Evolutionary conservation across 164 flowering plant species (phyloP), one percentile per base, ranked within the genome.

Genomic region (Litsea cubeba): DNA sequence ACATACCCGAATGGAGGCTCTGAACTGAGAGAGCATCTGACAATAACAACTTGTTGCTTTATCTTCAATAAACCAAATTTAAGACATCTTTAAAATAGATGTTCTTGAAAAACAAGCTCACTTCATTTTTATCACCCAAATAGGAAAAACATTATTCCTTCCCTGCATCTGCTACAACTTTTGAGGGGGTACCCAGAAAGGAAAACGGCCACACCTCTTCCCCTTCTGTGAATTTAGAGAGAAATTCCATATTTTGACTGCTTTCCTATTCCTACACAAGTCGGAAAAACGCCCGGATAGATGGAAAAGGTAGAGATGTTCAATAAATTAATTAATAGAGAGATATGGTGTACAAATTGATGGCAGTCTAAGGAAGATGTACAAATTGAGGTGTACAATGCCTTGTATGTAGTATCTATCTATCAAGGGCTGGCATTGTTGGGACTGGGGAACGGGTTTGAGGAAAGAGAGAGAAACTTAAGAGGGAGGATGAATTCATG

Each of bases 401-500:
- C 49, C 24, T 62, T 26, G 12, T 35, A 62, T 20, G 18, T 15
- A 5, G 5, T 5, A 4, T 30, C n/a, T 68, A 23, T 35, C 40
- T 66, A 30, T 14, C 66, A 0, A 68, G 12, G 17, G 35, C 3
- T 66, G 63, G 50, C 12, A 17, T 32, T 7, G 66, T 62, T 22
- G 40, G 32, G 30, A 51, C 20, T 70, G 30, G 60, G 50, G 22
- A 50, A 60, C 3, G 40, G 40, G 73, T 54, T 67, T 62, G 0
- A 51, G 58, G n/a, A 26, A 12, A 24, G 64, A 68, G 30, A 67
- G 30, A 12, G 32, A 57, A 24, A 51, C 60, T 54, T 54, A 54
- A 54, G 40, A 49, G 63, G 60, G 71, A 67, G 2, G 35, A 60
- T n/a, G 69, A 78, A 72, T 72, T 75, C 69, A 72, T 75, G 81